A percentile compares a stretch with the other conserved stretches of the same genome.
Evolutionary conservation across 2,329 filamentous ascomycete genomes (phyloP).

Genomic region (Alternaria longipes): DNA sequence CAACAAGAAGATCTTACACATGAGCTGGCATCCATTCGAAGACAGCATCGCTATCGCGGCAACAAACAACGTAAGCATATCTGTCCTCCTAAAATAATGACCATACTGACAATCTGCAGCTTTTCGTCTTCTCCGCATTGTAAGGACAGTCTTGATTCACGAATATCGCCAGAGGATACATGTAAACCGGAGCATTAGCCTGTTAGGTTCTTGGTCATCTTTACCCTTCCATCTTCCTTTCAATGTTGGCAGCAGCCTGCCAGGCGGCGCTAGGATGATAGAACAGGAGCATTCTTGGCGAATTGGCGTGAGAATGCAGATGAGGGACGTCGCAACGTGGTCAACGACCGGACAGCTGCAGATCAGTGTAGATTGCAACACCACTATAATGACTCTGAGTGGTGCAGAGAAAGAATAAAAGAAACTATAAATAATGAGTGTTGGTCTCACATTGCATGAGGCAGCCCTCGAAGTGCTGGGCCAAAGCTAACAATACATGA

Average conservation of each 20-base stretch:
- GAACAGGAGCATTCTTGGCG: conserved; percentile 37
- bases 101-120: conserved; percentile 48
- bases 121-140: conserved; percentile 65
- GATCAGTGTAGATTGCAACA: conserved; percentile 44
- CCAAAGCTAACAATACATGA: neutral
- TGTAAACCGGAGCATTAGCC: conserved; percentile 39
- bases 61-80: conserved; percentile 90
- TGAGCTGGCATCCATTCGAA: conserved; percentile 99
- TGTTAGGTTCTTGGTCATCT: conserved; percentile 41
- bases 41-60: conserved; percentile 99
- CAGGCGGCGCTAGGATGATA: conserved; percentile 44
- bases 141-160: conserved; percentile 46
- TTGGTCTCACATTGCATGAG: neutral
- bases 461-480: neutral
- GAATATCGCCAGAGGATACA: conserved; percentile 36
- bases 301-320: conserved; percentile 33
- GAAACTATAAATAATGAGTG: conserved; percentile 24
- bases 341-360: conserved; percentile 34
- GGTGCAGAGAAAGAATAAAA: conserved; percentile 44
- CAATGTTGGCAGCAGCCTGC: conserved; percentile 36
- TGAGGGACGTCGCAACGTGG: conserved; percentile 40
- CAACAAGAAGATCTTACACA: conserved; percentile 99
- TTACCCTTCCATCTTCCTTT: conserved; percentile 42
- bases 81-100: neutral
- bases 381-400: conserved; percentile 45